phyloP scores from a whole-genome alignment of 805 yeast species.

The Metschnikowia amazonensis region DNA sequence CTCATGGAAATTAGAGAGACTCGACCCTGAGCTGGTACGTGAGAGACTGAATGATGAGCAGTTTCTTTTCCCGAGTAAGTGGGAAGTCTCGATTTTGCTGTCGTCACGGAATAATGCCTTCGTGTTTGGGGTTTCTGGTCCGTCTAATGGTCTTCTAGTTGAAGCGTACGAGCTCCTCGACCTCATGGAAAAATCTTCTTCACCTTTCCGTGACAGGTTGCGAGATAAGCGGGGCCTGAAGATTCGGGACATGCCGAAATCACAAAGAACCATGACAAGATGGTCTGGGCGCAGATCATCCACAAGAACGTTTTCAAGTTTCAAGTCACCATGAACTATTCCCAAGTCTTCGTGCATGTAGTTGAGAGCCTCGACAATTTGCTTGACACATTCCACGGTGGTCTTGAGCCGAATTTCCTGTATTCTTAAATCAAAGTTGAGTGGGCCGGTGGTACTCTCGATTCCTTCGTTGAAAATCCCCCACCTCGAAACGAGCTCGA shows the following conservation, averaged over 20 bases:
- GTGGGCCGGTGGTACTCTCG: conserved; percentile 25
- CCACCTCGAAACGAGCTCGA: conserved; percentile 70
- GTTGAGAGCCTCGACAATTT: conserved; percentile 54
- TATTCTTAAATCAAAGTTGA: conserved; percentile 25
- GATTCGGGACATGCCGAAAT: conserved; percentile 75
- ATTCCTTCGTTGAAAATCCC: conserved; percentile 41
- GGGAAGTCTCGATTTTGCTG: conserved; percentile 30
- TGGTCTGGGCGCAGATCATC: conserved; percentile 42
- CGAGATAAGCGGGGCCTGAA: conserved; percentile 29
- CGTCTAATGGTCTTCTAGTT: conserved; percentile 32
- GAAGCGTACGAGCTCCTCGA: conserved; percentile 34
- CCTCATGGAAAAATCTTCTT: conserved; percentile 19
- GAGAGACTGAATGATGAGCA: conserved; percentile 22
- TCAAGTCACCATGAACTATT: conserved; percentile 78
- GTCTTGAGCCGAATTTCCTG: conserved; percentile 34
- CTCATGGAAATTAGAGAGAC: conserved; percentile 15
- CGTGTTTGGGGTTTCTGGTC: conserved; percentile 28
- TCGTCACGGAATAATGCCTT: conserved; percentile 27
- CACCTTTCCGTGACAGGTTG: conserved; percentile 15
- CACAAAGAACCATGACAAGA: conserved; percentile 62
- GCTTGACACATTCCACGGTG: conserved; percentile 37
- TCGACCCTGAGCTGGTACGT: conserved; percentile 9
- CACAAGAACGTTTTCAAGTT: conserved; percentile 74
- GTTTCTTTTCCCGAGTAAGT: conserved; percentile 26
- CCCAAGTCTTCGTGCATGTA: conserved; percentile 56